Conservation (phyloP, 106 monocot species). For the Dactylorhiza incarnata region DNA sequence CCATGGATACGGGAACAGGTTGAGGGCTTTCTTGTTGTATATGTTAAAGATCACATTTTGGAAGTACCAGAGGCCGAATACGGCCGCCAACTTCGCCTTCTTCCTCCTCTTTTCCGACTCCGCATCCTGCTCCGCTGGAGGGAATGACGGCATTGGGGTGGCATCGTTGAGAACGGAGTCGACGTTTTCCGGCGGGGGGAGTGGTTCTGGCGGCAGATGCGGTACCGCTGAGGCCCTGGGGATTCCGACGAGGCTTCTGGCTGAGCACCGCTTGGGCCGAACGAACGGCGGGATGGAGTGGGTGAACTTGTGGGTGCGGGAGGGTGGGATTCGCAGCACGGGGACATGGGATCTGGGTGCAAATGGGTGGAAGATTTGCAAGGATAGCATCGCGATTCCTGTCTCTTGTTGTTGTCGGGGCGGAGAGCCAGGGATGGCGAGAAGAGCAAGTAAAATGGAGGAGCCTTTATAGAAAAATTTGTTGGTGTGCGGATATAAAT, state of each 20-base stretch:
- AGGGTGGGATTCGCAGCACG: background rate
- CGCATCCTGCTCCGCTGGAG: background rate
- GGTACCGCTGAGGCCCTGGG: background rate
- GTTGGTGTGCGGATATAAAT: too few relatives aligned
- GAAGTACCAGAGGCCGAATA: conserved; percentile 51
- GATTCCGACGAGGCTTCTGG: background rate
- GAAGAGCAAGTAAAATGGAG: background rate
- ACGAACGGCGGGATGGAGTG: background rate
- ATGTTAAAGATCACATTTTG: conserved; percentile 66
- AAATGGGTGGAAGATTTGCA: background rate
- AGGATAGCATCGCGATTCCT: background rate
- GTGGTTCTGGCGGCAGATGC: background rate
- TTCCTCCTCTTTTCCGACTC: background rate
- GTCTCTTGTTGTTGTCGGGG: background rate
- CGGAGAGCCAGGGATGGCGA: background rate
- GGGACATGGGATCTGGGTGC: background rate
- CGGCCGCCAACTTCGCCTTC: conserved; percentile 19
- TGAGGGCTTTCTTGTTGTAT: conserved; percentile 63
- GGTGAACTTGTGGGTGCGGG: background rate
- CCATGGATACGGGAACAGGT: conserved; percentile 62
- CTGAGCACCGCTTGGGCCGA: background rate
- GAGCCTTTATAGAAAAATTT: too few relatives aligned
- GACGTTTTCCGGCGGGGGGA: background rate
- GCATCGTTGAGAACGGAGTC: background rate
- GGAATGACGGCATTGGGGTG: background rate